These are phyloP conservation scores for Aspergillus amoenus DNA, from an alignment of 2,329 filamentous ascomycete species.

Conservation along the genomic window DNA sequence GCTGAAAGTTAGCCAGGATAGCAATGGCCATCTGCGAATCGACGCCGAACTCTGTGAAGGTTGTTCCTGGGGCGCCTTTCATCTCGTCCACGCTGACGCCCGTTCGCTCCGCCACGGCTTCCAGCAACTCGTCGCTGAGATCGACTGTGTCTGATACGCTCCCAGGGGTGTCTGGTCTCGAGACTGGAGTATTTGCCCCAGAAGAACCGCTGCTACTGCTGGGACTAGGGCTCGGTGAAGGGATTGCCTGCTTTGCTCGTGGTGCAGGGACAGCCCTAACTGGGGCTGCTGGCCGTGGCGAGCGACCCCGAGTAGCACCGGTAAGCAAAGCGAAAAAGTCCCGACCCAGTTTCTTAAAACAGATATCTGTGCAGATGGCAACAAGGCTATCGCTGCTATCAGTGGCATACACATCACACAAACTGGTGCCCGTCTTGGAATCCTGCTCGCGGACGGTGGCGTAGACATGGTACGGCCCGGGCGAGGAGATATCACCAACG, in stretches of 20 bases:
- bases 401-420: slow-evolving; percentile 58
- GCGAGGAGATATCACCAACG: slow-evolving; percentile 18
- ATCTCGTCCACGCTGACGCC: slow-evolving; percentile 1
- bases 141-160: not conserved
- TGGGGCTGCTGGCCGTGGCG: not conserved
- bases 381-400: slow-evolving; percentile 12
- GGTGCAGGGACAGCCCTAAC: not conserved
- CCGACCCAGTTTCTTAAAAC: slow-evolving; percentile 10
- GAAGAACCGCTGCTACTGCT: not conserved
- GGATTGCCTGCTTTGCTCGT: not conserved
- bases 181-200: not conserved
- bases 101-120: slow-evolving; percentile 30
- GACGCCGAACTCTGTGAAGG: slow-evolving; percentile 3
- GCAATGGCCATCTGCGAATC: slow-evolving; percentile 10
- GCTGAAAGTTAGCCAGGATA: slow-evolving; percentile 3
- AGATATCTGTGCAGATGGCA: not conserved
- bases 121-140: slow-evolving; percentile 15
- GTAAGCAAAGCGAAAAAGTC: slow-evolving; percentile 3
- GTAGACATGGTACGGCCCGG: slow-evolving; percentile 26
- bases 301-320: not conserved
- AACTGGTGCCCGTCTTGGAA: slow-evolving; percentile 36
- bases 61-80: not conserved
- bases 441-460: slow-evolving; percentile 30
- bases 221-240: not conserved
- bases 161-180: not conserved